Evolutionary conservation across 768 basidiomycete species (phyloP).

Genomic region (Asterophora parasitica): DNA sequence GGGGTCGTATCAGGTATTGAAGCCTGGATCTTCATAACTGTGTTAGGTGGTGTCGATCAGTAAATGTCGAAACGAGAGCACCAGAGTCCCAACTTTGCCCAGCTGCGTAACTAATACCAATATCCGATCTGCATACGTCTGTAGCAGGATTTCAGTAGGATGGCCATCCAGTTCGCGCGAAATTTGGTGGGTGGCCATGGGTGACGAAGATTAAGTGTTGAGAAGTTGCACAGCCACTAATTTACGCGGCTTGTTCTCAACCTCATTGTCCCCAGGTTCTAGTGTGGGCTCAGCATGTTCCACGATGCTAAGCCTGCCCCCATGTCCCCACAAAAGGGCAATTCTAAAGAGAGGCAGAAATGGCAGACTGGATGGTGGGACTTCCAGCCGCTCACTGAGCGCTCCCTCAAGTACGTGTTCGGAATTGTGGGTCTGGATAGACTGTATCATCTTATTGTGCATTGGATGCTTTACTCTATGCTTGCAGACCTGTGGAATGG

Average conservation of each 20-base stretch:
- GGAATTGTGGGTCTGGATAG: neutral
- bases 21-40: conserved; percentile 64
- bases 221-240: conserved; percentile 11
- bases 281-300: conserved; percentile 10
- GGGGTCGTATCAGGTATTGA: conserved; percentile 62
- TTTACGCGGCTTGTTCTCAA: neutral
- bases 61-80: conserved; percentile 28
- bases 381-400: conserved; percentile 55
- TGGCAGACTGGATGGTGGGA: conserved; percentile 78
- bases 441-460: neutral
- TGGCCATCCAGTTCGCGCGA: conserved; percentile 49
- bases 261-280: neutral
- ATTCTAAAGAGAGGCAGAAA: conserved; percentile 42
- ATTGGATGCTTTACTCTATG: too few relatives aligned
- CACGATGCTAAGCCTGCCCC: conserved; percentile 20
- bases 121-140: conserved; percentile 73
- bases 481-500: conserved; percentile 64
- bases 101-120: conserved; percentile 88
- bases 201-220: neutral
- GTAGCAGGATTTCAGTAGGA: conserved; percentile 71
- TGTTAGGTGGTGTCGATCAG: conserved; percentile 3
- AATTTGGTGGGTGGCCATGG: conserved; percentile 43
- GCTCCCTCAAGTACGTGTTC: conserved; percentile 43
- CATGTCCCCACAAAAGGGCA: conserved; percentile 47
- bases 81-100: conserved; percentile 86